Evolutionary conservation across 202 grass and related monocot genomes (phyloP).

Genomic region (Schoenoplectus tabernaemontani): DNA sequence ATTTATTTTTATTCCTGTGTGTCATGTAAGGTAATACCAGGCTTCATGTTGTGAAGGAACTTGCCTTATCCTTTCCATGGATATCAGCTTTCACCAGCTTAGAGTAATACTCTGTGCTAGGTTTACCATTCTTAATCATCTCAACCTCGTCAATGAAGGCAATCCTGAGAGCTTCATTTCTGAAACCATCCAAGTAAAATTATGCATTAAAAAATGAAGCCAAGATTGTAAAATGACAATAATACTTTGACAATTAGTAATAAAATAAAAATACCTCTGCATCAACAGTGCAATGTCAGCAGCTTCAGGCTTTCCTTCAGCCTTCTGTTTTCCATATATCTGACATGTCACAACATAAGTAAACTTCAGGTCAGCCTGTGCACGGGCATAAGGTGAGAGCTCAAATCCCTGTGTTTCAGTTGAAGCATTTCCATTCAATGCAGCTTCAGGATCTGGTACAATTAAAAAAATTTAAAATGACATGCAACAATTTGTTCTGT

Average conservation of each 20-base stretch:
- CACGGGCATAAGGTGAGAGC: conserved; percentile 64
- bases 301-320: conserved; percentile 70
- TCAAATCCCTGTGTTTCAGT: conserved; percentile 66
- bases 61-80: conserved; percentile 84
- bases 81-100: conserved; percentile 95
- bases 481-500: conserved; percentile 14
- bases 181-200: conserved; percentile 28
- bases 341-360: conserved; percentile 92
- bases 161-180: conserved; percentile 93
- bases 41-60: neutral
- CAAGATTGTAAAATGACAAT: neutral
- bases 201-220: conserved; percentile 6
- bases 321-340: conserved; percentile 89
- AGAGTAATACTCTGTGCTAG: conserved; percentile 65
- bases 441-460: conserved; percentile 44
- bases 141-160: conserved; percentile 76
- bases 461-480: neutral
- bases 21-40: neutral
- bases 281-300: conserved; percentile 80
- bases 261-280: conserved; percentile 52
- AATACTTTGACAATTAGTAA: conserved; percentile 18
- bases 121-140: conserved; percentile 60
- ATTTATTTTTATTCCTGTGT: neutral
- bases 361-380: conserved; percentile 88
- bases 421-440: conserved; percentile 32